These are phyloP conservation scores for Chlamydomonas incerta DNA, from an alignment of 139 green algal genomes.

Conservation along the genomic window DNA sequence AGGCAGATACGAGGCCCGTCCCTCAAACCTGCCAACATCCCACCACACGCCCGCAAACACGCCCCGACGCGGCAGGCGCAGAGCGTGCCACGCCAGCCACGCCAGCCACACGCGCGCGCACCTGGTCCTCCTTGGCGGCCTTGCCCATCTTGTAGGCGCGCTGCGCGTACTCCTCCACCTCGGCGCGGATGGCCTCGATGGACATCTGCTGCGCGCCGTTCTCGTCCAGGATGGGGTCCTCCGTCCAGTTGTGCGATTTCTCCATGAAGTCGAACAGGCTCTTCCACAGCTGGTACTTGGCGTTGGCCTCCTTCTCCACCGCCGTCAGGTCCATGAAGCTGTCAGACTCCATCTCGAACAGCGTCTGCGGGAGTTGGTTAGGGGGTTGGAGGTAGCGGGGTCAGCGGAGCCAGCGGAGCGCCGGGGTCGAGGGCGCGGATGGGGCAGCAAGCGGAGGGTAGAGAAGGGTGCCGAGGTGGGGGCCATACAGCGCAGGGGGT, in stretches of 20 bases:
- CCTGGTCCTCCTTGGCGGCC: constrained; percentile 69
- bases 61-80: too few relatives aligned
- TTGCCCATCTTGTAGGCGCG: constrained; percentile 81
- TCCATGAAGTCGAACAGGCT: constrained; percentile 74
- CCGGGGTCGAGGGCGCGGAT: too few relatives aligned
- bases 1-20: too few relatives aligned
- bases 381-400: too few relatives aligned
- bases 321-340: constrained; percentile 64
- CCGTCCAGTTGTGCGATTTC: constrained; percentile 74
- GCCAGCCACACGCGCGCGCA: too few relatives aligned
- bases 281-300: constrained; percentile 76
- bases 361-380: constrained; percentile 36
- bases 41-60: too few relatives aligned
- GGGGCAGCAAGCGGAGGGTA: too few relatives aligned
- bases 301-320: constrained; percentile 70
- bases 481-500: too few relatives aligned
- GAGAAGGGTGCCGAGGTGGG: too few relatives aligned
- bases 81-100: too few relatives aligned
- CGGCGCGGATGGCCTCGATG: constrained; percentile 67
- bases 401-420: too few relatives aligned
- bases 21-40: too few relatives aligned
- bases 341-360: constrained; percentile 70
- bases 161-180: constrained; percentile 73
- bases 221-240: constrained; percentile 73
- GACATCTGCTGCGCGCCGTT: constrained; percentile 58